phyloP scores from a whole-genome alignment of 2,329 filamentous ascomycete genomes.

The Neonectria neomacrospora region DNA sequence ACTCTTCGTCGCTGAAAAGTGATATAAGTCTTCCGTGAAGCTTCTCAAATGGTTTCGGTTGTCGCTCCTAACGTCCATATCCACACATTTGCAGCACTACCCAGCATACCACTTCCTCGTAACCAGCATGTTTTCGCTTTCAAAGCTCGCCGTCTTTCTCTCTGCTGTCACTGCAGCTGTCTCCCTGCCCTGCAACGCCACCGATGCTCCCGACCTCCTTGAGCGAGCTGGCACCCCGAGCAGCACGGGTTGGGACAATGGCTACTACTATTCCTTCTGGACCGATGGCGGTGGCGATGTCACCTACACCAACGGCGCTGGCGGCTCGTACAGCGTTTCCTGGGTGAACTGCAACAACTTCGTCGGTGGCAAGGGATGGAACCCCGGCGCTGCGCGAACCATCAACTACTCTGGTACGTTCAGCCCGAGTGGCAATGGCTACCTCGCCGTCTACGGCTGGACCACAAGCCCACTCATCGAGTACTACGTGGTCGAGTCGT shows the following conservation, averaged over 20 bases:
- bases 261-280: slow-evolving; percentile 61
- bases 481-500: slow-evolving; percentile 55
- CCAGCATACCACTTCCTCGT: too few relatives aligned
- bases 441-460: slow-evolving; percentile 55
- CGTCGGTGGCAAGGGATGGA: slow-evolving; percentile 45
- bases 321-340: slow-evolving; percentile 55
- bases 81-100: not conserved
- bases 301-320: slow-evolving; percentile 57
- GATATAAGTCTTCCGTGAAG: not conserved
- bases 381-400: slow-evolving; percentile 47
- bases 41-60: not conserved
- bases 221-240: slow-evolving; percentile 49
- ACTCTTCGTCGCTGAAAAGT: not conserved
- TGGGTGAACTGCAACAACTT: slow-evolving; percentile 53
- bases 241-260: slow-evolving; percentile 50
- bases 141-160: slow-evolving; percentile 36
- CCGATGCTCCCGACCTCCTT: slow-evolving; percentile 32
- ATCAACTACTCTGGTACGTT: slow-evolving; percentile 47
- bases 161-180: slow-evolving; percentile 34
- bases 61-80: too few relatives aligned
- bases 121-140: slow-evolving; percentile 39
- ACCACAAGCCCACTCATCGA: slow-evolving; percentile 51
- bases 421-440: slow-evolving; percentile 50
- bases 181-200: slow-evolving; percentile 33
- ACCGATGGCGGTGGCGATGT: slow-evolving; percentile 57